These are phyloP conservation scores for Ascocoryne sarcoides DNA, from an alignment of 2,329 filamentous ascomycete genomes.

Conservation along the genomic window DNA sequence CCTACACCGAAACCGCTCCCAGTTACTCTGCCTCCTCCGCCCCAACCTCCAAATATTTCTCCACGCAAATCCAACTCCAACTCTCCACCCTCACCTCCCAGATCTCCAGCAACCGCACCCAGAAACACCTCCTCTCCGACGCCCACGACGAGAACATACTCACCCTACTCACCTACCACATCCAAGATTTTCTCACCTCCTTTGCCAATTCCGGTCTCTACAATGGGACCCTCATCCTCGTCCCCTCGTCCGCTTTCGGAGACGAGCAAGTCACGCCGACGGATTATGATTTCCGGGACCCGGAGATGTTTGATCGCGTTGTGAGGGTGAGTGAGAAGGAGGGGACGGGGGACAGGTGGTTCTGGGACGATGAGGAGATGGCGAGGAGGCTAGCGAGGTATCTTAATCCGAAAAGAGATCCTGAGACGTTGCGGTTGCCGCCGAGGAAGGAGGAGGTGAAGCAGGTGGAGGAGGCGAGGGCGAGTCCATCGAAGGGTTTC, in stretches of 20 bases:
- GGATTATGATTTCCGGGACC: constrained; percentile 18
- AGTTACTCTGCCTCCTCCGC: constrained; percentile 3
- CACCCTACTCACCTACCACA: constrained; percentile 19
- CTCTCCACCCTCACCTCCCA: constrained; percentile 16
- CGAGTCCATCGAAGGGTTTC: constrained; percentile 5
- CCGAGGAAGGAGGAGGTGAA: constrained; percentile 6
- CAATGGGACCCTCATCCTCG: constrained; percentile 22
- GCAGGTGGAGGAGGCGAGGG: background rate
- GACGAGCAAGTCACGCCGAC: constrained; percentile 18
- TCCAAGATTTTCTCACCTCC: constrained; percentile 22
- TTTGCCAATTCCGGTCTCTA: constrained; percentile 19
- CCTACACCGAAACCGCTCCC: constrained; percentile 18
- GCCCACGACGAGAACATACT: constrained; percentile 23
- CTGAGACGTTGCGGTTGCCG: constrained; percentile 8
- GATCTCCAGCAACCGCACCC: constrained; percentile 16
- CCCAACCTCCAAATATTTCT: constrained; percentile 14
- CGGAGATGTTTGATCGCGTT: constrained; percentile 15
- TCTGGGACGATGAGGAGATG: constrained; percentile 23
- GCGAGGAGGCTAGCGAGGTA: constrained; percentile 17
- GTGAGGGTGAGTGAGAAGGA: constrained; percentile 13
- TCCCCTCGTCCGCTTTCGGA: constrained; percentile 17
- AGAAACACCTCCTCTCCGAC: constrained; percentile 16
- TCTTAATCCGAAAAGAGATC: constrained; percentile 14
- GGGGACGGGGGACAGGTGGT: constrained; percentile 10
- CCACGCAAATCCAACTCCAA: constrained; percentile 20